Base-by-base conservation (phyloP, 2,329 filamentous ascomycete genomes). In the Septoria linicola region DNA sequence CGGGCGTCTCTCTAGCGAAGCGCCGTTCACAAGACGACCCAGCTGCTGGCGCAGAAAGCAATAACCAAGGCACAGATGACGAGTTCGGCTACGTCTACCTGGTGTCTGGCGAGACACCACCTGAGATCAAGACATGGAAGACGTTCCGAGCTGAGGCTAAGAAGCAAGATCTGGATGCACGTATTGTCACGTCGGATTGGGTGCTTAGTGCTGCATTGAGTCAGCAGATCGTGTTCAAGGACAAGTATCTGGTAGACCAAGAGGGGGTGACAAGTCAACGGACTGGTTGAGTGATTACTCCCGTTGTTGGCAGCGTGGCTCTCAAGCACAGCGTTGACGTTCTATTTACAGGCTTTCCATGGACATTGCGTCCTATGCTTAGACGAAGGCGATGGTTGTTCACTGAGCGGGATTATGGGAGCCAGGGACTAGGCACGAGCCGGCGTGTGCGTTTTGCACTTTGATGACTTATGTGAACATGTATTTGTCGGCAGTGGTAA, bases 151-250 rank as follows among this genome's bases (percentile, higher is more conserved):
- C 87, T 44, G 84, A 95, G 80, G 91, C 88, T 2, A 74, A 78
- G 56, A 85, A 84, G 60, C 85, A 88, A 37, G 85, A 88, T 65
- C 90, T 92, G 80, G 80, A 84, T 59, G 85, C 91, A 2, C 79
- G 87, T 46, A 84, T 99, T 34, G 89, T 96, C 19, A 81, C 80
- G 40, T 81, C 87, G 2, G 91, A 99, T 66, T 99, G 93, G 93
- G 70, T 99, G 62, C 74, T 99, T 51, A 86, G 91, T 64, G 84
- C 90, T 53, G 89, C 89, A 3, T 92, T 99, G 88, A 83, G 82
- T 63, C 93, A 99, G 72, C 79, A 89, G 69, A 74, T 93, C 17
- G 48, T 46, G 16, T 68, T 64, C 58, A 57, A 64, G 32, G 62
- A 62, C 10, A 64, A 63, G 54, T 70, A 62, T 59, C 58, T 62